Percentiles rank a stretch among this genome's conserved stretches.
Conservation (phyloP, 306 rosid genomes). For the Acacia acuminata region DNA sequence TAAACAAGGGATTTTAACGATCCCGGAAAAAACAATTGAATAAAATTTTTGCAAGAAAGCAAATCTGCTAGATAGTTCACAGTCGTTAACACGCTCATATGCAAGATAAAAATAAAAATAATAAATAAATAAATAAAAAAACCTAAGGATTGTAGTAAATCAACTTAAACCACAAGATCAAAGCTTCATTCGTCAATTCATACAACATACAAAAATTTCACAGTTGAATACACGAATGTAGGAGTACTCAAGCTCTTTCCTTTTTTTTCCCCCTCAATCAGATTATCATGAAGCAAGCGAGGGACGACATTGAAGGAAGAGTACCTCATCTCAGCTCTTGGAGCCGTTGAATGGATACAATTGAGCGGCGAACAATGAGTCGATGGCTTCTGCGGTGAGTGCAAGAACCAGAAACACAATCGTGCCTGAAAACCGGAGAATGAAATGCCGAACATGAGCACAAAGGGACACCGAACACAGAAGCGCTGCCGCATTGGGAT, state of each 20-base stretch:
- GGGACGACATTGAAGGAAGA: not conserved
- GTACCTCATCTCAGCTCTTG: conserved; percentile 24
- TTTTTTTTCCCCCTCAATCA: not conserved
- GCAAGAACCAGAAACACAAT: not conserved
- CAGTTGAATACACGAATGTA: not conserved
- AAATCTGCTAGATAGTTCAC: not conserved
- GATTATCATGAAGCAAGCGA: not conserved
- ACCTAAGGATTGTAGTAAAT: not conserved
- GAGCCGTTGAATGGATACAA: not conserved
- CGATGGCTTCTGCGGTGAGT: not conserved
- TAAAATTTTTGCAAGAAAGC: not conserved
- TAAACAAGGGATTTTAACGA: not conserved
- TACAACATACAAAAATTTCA: not conserved
- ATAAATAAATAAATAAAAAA: not conserved
- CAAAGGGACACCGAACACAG: too few species aligned
- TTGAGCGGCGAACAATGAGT: not conserved
- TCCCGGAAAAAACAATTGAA: not conserved
- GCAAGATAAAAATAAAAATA: not conserved
- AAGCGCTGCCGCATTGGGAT: not conserved
- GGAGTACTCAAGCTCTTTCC: not conserved
- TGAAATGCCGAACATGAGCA: not conserved
- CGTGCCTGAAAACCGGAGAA: not conserved
- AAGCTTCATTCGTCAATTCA: conserved; percentile 3
- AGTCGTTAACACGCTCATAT: conserved; percentile 1
- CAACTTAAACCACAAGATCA: not conserved